Evolutionary conservation across 2,329 filamentous ascomycete genomes (phyloP).

Genomic region (Beauveria medogensis): DNA sequence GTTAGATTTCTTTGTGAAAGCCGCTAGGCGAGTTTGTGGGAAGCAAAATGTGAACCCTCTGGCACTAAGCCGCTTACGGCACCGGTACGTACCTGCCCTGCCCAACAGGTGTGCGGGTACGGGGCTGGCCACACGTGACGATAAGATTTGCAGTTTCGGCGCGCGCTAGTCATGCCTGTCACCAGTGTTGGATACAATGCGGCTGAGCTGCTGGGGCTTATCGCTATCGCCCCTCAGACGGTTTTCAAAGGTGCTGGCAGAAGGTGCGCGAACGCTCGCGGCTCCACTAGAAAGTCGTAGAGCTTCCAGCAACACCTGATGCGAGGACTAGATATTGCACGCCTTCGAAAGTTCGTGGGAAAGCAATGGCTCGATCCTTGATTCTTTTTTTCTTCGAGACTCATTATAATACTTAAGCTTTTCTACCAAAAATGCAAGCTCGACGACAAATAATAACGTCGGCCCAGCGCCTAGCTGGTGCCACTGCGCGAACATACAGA

Average conservation of each 20-base stretch:
- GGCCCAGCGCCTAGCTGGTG: conserved; percentile 29
- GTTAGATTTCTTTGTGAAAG: conserved; percentile 34
- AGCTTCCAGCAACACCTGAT: conserved; percentile 12
- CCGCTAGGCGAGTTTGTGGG: conserved; percentile 35
- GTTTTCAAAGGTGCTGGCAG: conserved; percentile 18
- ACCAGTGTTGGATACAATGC: neutral
- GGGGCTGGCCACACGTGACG: conserved; percentile 31
- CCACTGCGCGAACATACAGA: conserved; percentile 21
- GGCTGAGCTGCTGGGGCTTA: neutral
- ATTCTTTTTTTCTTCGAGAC: neutral
- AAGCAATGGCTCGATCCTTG: neutral
- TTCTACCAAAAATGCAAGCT: conserved; percentile 29
- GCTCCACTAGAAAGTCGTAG: conserved; percentile 19
- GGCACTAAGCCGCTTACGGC: conserved; percentile 27
- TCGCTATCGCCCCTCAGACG: conserved; percentile 4
- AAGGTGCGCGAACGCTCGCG: conserved; percentile 34
- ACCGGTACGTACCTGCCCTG: conserved; percentile 13
- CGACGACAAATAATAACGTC: conserved; percentile 31
- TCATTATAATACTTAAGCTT: neutral
- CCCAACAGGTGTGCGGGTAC: conserved; percentile 18
- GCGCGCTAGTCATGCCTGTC: neutral
- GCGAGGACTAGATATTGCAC: conserved; percentile 9
- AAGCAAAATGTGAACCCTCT: conserved; percentile 37
- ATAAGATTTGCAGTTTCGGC: conserved; percentile 18
- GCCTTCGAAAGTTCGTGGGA: neutral